Percentiles rank a stretch among this genome's conserved stretches.
These are phyloP conservation scores for Kazachstania taianensis DNA, from an alignment of 805 yeast genomes.

Conservation along the genomic window DNA sequence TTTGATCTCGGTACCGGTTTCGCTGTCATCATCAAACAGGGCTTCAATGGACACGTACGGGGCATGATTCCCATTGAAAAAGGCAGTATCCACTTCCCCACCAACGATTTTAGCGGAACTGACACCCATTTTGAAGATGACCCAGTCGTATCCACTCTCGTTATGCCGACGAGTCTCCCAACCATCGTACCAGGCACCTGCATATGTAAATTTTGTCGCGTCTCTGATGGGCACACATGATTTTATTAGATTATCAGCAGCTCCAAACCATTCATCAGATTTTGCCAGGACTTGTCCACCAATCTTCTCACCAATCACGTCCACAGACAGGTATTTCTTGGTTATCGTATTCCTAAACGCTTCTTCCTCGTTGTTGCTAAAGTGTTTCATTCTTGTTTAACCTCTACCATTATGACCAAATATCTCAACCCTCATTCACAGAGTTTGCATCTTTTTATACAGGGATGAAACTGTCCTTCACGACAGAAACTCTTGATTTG, in stretches of 20 bases:
- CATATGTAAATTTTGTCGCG: slow-evolving; percentile 62
- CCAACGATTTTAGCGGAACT: slow-evolving; percentile 65
- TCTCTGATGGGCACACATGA: slow-evolving; percentile 76
- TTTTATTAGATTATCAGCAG: slow-evolving; percentile 74
- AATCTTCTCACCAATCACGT: slow-evolving; percentile 73
- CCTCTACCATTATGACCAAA: too few relatives aligned
- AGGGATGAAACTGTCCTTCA: too few relatives aligned
- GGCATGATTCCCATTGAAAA: slow-evolving; percentile 92
- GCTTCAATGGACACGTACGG: slow-evolving; percentile 85
- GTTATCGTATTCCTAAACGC: slow-evolving; percentile 6
- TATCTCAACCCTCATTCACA: too few relatives aligned
- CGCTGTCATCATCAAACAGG: slow-evolving; percentile 30
- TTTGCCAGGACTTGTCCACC: slow-evolving; percentile 65
- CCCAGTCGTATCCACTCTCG: slow-evolving; percentile 78
- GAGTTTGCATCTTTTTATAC: too few relatives aligned
- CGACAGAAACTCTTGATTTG: too few relatives aligned
- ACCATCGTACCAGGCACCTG: slow-evolving; percentile 98
- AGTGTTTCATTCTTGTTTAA: too few relatives aligned
- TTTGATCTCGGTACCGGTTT: slow-evolving; percentile 25
- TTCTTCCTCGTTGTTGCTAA: too few relatives aligned
- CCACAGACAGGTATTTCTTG: slow-evolving; percentile 28
- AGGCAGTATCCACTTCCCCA: slow-evolving; percentile 87
- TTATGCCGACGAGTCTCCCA: slow-evolving; percentile 98
- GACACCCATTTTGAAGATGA: slow-evolving; percentile 73
- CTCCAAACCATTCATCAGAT: slow-evolving; percentile 95